Percentiles rank a stretch among this genome's conserved stretches.
Evolutionary conservation across 305 asterid species (phyloP).

Genomic region (Solanum hybrid): DNA sequence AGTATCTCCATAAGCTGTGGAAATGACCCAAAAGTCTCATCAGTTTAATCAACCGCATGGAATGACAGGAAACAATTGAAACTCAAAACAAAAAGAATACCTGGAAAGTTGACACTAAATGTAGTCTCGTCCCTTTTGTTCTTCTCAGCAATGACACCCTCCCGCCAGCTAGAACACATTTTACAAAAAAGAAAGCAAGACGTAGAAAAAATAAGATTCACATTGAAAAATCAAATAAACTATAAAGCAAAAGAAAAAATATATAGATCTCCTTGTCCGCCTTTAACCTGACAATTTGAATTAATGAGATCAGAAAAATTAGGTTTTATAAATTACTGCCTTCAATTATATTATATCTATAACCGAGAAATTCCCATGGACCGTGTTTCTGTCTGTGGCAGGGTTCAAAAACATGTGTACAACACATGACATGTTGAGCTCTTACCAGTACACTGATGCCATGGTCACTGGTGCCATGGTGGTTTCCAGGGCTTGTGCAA

Average conservation of each 20-base stretch:
- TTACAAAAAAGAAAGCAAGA: not conserved
- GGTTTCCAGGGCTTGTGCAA: not conserved
- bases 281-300: not conserved
- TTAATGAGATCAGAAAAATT: not conserved
- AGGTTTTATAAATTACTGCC: not conserved
- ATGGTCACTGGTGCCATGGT: not conserved
- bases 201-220: not conserved
- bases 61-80: not conserved
- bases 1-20: slow-evolving; percentile 54
- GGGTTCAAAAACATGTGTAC: not conserved
- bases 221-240: not conserved
- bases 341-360: not conserved
- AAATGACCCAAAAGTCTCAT: not conserved
- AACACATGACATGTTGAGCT: not conserved
- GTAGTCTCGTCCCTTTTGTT: slow-evolving; percentile 43
- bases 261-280: not conserved
- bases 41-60: not conserved
- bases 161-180: slow-evolving; percentile 53
- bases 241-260: not conserved
- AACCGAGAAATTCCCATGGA: not conserved
- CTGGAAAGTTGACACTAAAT: slow-evolving; percentile 52
- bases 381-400: not conserved
- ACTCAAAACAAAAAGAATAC: slow-evolving; percentile 23
- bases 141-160: slow-evolving; percentile 60
- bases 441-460: not conserved